Evolutionary conservation across 2,329 filamentous ascomycete genomes (phyloP).

Genomic region (Microsporum audouinii): DNA sequence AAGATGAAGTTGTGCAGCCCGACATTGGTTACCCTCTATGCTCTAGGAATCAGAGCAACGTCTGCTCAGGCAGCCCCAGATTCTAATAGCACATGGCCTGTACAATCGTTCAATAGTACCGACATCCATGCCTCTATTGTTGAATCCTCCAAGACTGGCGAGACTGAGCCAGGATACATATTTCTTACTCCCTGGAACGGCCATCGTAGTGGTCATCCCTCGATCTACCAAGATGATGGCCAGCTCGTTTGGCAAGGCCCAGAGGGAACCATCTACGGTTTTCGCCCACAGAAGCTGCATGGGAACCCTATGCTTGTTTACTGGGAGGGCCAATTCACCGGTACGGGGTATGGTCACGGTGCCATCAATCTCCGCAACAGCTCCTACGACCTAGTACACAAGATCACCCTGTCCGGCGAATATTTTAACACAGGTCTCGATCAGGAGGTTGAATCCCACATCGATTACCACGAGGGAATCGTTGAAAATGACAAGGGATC

Average conservation of each 20-base stretch:
- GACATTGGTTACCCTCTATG: background rate
- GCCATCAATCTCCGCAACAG: constrained; percentile 15
- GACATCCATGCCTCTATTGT: constrained; percentile 22
- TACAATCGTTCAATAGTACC: constrained; percentile 12
- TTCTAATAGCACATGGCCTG: constrained; percentile 12
- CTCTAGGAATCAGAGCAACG: background rate
- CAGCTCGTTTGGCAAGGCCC: constrained; percentile 29
- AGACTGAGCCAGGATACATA: constrained; percentile 25
- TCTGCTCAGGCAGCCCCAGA: background rate
- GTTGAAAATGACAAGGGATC: constrained; percentile 29
- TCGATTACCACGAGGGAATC: constrained; percentile 37
- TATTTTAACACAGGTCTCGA: constrained; percentile 10
- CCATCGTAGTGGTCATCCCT: constrained; percentile 20
- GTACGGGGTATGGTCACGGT: constrained; percentile 13
- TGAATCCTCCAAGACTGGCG: constrained; percentile 23
- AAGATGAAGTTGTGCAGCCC: background rate
- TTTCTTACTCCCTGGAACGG: constrained; percentile 26
- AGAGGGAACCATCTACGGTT: constrained; percentile 20
- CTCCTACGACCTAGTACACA: constrained; percentile 13
- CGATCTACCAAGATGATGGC: constrained; percentile 29
- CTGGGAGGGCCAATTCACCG: constrained; percentile 25
- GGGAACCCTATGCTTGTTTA: constrained; percentile 27
- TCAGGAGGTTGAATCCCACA: constrained; percentile 15
- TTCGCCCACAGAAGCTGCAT: constrained; percentile 26
- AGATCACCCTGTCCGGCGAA: constrained; percentile 7